Evolutionary conservation across 192 early-diverging fungal genomes (phyloP).

Genomic region (Mycoemilia scoparia): DNA sequence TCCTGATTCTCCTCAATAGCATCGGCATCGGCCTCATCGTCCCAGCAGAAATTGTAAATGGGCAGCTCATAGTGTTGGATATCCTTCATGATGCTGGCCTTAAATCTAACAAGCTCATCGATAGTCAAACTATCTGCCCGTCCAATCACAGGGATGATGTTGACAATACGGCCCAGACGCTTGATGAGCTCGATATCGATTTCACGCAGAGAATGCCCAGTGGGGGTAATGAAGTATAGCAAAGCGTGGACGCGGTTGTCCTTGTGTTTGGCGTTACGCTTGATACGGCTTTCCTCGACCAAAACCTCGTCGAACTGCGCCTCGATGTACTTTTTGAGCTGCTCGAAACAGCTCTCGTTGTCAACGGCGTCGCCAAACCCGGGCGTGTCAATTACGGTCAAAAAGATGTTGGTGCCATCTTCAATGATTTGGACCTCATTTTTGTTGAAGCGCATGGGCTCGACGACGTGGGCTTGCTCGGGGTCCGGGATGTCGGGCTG

Average conservation of each 20-base stretch:
- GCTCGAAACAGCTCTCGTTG: conserved; percentile 77
- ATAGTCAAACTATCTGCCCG: conserved; percentile 81
- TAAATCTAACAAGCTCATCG: conserved; percentile 67
- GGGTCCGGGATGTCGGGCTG: conserved; percentile 54
- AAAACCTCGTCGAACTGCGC: conserved; percentile 88
- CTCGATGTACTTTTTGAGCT: conserved; percentile 89
- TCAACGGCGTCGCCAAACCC: conserved; percentile 97
- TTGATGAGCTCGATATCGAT: conserved; percentile 86
- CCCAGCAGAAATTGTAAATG: conserved; percentile 95
- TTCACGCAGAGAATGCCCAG: conserved; percentile 91
- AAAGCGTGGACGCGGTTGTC: conserved; percentile 94
- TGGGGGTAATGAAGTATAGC: conserved; percentile 94
- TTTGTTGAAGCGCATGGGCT: conserved; percentile 78
- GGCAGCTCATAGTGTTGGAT: conserved; percentile 94
- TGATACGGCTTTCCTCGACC: conserved; percentile 70
- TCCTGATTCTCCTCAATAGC: conserved; percentile 96
- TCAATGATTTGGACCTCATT: conserved; percentile 87
- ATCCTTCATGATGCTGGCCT: conserved; percentile 91
- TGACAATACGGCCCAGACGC: conserved; percentile 78
- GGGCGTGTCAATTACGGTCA: conserved; percentile 95
- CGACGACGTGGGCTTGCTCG: conserved; percentile 58
- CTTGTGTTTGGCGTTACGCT: conserved; percentile 71
- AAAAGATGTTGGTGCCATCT: conserved; percentile 85
- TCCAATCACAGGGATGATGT: conserved; percentile 90
- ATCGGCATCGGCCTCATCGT: conserved; percentile 96